A percentile compares a stretch with the other conserved stretches of the same genome.
phyloP scores from a whole-genome alignment of 352 stramenopile genomes.

The Pythium scleroteichum region DNA sequence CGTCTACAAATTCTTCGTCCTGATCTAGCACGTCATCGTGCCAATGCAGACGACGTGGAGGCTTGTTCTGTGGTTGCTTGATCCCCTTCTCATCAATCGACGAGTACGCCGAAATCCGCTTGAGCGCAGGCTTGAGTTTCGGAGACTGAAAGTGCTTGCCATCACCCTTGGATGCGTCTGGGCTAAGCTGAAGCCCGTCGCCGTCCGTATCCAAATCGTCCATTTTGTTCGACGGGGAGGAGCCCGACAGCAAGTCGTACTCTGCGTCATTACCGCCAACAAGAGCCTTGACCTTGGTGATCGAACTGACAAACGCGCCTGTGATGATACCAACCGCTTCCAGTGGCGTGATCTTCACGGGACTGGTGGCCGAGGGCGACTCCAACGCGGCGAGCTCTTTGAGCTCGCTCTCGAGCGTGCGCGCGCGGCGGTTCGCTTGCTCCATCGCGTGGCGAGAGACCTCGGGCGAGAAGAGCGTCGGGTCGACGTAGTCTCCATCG shows the following conservation, averaged over 20 bases:
- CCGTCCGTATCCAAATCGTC: constrained; percentile 80
- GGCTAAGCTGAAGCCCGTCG: constrained; percentile 81
- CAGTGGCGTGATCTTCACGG: constrained; percentile 49
- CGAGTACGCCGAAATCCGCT: constrained; percentile 78
- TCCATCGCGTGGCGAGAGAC: constrained; percentile 83
- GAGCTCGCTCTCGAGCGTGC: constrained; percentile 69
- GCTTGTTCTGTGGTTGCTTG: constrained; percentile 38
- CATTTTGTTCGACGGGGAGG: constrained; percentile 45
- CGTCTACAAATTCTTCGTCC: constrained; percentile 78
- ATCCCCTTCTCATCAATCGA: constrained; percentile 38
- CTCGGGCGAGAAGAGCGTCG: constrained; percentile 79
- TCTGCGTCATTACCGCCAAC: constrained; percentile 57
- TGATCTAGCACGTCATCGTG: constrained; percentile 76
- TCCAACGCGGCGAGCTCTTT: constrained; percentile 71
- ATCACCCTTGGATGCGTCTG: constrained; percentile 54
- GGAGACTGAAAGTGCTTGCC: constrained; percentile 62
- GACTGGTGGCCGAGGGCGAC: constrained; percentile 18
- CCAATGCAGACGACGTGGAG: constrained; percentile 63
- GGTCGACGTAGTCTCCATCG: constrained; percentile 75
- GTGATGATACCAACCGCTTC: constrained; percentile 70
- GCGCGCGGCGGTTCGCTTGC: constrained; percentile 75
- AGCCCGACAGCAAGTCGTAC: constrained; percentile 74
- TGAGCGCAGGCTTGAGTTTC: constrained; percentile 58
- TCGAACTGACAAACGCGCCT: constrained; percentile 57
- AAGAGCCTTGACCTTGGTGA: constrained; percentile 60